A percentile compares a stretch with the other conserved stretches of the same genome.
phyloP scores from a whole-genome alignment of 805 yeast genomes.

The Metschnikowia kofuensis region DNA sequence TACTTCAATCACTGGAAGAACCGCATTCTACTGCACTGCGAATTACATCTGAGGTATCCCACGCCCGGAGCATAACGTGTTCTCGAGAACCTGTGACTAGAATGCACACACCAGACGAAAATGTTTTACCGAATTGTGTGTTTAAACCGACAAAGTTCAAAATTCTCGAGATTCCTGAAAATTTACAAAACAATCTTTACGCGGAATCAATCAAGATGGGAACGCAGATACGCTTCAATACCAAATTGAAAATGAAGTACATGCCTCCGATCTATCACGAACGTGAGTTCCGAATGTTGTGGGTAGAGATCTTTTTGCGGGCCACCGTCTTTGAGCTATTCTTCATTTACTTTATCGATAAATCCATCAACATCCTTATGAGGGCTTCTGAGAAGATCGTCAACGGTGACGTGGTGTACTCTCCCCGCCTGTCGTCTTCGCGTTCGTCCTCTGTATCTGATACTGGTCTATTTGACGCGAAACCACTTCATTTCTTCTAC shows the following conservation, averaged over 20 bases:
- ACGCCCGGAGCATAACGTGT: not conserved
- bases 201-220: constrained; percentile 2
- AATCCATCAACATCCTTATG: constrained; percentile 30
- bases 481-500: constrained; percentile 19
- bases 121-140: constrained; percentile 3
- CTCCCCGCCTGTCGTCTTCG: constrained; percentile 6
- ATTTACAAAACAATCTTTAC: constrained; percentile 1
- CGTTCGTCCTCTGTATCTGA: not conserved
- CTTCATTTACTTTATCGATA: constrained; percentile 37
- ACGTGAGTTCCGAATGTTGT: constrained; percentile 21
- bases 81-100: not conserved
- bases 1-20: not conserved
- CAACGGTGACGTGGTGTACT: constrained; percentile 13
- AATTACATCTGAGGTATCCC: not conserved
- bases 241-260: not conserved
- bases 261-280: constrained; percentile 27
- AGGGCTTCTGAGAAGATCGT: constrained; percentile 19
- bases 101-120: not conserved
- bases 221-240: not conserved
- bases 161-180: constrained; percentile 2
- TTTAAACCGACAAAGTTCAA: constrained; percentile 1
- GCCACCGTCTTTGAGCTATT: constrained; percentile 29
- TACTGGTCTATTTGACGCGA: not conserved
- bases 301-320: constrained; percentile 31
- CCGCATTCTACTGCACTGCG: too few species aligned